Evolutionary conservation across 2,329 filamentous ascomycete genomes (phyloP).

Genomic region (Allantophomopsis lycopodina): DNA sequence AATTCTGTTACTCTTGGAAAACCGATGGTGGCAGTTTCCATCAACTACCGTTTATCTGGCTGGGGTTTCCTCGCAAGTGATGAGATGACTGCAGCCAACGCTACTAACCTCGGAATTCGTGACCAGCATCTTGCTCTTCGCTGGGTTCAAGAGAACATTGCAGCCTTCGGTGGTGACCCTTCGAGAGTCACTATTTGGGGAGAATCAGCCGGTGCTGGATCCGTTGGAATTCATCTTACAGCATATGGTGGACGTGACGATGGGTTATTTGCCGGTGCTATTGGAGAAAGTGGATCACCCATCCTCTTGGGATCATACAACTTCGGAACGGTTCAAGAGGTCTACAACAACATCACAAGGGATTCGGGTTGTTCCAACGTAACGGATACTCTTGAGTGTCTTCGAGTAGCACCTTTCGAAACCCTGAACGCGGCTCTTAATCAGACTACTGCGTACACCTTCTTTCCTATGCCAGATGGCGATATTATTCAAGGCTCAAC

Average conservation of each 20-base stretch:
- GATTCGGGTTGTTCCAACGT: conserved; percentile 14
- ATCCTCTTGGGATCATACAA: conserved; percentile 1
- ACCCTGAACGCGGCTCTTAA: conserved; percentile 19
- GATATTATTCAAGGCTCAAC: conserved; percentile 21
- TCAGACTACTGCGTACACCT: conserved; percentile 10
- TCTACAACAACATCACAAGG: conserved; percentile 20
- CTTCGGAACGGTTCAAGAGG: conserved; percentile 14
- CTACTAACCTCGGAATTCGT: conserved; percentile 46
- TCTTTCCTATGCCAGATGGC: conserved; percentile 19
- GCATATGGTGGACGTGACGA: conserved; percentile 42
- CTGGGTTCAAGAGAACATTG: conserved; percentile 45
- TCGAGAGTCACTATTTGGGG: conserved; percentile 28
- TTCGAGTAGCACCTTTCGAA: conserved; percentile 16
- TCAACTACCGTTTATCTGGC: conserved; percentile 48
- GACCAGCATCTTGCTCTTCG: conserved; percentile 43
- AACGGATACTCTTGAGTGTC: conserved; percentile 10
- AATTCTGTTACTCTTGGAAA: conserved; percentile 21
- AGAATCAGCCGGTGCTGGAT: conserved; percentile 26
- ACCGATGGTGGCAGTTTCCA: conserved; percentile 31
- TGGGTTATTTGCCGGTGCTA: conserved; percentile 35
- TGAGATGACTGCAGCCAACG: conserved; percentile 32
- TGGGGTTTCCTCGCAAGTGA: conserved; percentile 52
- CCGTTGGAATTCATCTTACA: conserved; percentile 37
- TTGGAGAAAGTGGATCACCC: conserved; percentile 32
- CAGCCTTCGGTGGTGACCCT: conserved; percentile 26